phyloP scores from a whole-genome alignment of 2,329 filamentous ascomycete genomes.

The Beauveria sp. region DNA sequence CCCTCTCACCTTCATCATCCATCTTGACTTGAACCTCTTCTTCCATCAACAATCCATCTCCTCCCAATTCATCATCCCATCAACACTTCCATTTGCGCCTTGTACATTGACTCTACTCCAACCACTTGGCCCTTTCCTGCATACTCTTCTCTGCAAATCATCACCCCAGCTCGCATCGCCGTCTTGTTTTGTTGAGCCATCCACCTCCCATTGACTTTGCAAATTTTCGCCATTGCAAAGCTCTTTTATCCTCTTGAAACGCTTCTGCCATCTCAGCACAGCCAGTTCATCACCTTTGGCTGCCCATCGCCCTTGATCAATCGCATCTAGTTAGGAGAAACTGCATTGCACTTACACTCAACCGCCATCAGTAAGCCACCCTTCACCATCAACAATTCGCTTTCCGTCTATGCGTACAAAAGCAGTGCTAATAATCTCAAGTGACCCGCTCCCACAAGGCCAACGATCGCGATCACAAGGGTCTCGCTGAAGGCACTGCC shows the following conservation, averaged over 20 bases:
- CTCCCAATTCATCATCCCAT: constrained; percentile 9
- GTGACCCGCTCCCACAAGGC: constrained; percentile 98
- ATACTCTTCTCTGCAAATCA: neutral
- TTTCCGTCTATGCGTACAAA: neutral
- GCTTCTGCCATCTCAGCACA: neutral
- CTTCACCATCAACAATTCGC: neutral
- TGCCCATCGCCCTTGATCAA: neutral
- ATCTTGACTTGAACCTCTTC: neutral
- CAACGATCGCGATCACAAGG: constrained; percentile 87
- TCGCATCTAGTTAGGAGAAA: neutral
- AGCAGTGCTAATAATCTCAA: constrained; percentile 28
- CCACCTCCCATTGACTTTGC: neutral
- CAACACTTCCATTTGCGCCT: neutral
- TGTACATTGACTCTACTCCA: neutral
- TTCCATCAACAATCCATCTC: constrained; percentile 13
- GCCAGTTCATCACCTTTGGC: neutral
- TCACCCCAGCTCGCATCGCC: neutral
- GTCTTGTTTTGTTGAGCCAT: neutral
- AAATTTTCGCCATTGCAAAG: neutral
- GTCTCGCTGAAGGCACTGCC: constrained; percentile 66
- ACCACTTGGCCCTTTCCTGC: neutral
- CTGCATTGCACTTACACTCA: neutral
- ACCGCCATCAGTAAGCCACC: neutral
- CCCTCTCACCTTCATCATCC: constrained; percentile 6
- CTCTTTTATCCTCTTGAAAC: neutral